phyloP scores from a whole-genome alignment of 257 asterid genomes.

The Agastache rugosa region DNA sequence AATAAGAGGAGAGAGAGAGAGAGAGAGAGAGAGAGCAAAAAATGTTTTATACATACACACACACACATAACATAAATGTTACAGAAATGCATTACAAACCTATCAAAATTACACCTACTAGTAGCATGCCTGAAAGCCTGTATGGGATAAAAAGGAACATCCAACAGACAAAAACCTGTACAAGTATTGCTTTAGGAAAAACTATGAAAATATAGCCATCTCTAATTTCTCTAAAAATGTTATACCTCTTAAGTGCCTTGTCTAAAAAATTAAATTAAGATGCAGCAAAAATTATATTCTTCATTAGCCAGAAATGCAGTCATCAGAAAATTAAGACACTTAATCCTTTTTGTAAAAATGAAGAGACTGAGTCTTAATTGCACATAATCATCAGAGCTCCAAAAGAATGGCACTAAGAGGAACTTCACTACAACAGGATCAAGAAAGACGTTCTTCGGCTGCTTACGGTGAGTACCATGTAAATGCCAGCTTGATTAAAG shows the following conservation, averaged over 20 bases:
- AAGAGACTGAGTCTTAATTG: background rate
- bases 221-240: slow-evolving; percentile 14
- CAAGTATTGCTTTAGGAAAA: slow-evolving; percentile 10
- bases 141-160: background rate
- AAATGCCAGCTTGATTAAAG: background rate
- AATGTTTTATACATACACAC: background rate
- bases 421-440: slow-evolving; percentile 7
- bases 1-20: background rate
- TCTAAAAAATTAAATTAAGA: slow-evolving; percentile 22
- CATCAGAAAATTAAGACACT: background rate
- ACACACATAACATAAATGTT: slow-evolving; percentile 2
- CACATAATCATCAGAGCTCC: slow-evolving; percentile 22
- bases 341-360: background rate
- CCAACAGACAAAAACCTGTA: background rate
- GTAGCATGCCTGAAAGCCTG: slow-evolving; percentile 7
- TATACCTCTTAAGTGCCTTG: background rate
- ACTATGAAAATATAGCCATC: background rate
- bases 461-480: background rate
- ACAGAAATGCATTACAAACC: slow-evolving; percentile 17
- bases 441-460: background rate
- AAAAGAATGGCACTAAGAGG: background rate
- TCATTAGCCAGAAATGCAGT: background rate
- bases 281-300: background rate
- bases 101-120: background rate
- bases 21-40: background rate